Evolutionary conservation across 2,329 filamentous ascomycete species (phyloP).

Genomic region (Paramyrothecium roridum): DNA sequence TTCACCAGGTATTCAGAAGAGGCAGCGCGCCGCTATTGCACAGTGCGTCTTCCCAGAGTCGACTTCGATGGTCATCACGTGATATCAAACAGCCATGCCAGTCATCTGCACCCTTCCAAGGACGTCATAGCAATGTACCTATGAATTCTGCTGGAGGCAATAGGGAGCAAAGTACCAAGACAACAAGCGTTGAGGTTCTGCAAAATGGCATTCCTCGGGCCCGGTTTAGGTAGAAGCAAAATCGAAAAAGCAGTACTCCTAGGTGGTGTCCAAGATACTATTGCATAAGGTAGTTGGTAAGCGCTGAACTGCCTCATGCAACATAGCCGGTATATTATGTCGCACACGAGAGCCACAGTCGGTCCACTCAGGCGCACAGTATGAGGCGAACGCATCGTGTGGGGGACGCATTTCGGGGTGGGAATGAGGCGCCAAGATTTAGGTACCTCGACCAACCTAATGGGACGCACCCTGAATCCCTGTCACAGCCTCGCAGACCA

Average conservation of each 20-base stretch:
- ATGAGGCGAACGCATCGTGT: not conserved
- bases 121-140: too few relatives aligned
- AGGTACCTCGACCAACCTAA: not conserved
- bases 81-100: not conserved
- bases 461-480: slow-evolving; percentile 1
- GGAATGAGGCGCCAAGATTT: not conserved
- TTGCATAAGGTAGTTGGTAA: too few relatives aligned
- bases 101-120: too few relatives aligned
- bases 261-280: too few relatives aligned
- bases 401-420: not conserved
- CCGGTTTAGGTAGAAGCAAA: too few relatives aligned
- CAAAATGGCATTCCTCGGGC: too few relatives aligned
- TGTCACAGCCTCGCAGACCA: slow-evolving; percentile 4
- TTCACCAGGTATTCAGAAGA: slow-evolving; percentile 5
- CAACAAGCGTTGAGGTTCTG: too few relatives aligned
- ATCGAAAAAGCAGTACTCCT: too few relatives aligned
- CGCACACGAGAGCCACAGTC: not conserved
- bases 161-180: too few relatives aligned
- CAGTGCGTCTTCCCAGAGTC: not conserved
- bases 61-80: not conserved
- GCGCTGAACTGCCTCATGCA: too few relatives aligned
- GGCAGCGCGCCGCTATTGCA: not conserved
- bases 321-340: not conserved
- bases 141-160: too few relatives aligned
- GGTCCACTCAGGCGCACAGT: not conserved